These are phyloP conservation scores for Roridomyces roridus DNA, from an alignment of 768 basidiomycete genomes.

Conservation along the genomic window DNA sequence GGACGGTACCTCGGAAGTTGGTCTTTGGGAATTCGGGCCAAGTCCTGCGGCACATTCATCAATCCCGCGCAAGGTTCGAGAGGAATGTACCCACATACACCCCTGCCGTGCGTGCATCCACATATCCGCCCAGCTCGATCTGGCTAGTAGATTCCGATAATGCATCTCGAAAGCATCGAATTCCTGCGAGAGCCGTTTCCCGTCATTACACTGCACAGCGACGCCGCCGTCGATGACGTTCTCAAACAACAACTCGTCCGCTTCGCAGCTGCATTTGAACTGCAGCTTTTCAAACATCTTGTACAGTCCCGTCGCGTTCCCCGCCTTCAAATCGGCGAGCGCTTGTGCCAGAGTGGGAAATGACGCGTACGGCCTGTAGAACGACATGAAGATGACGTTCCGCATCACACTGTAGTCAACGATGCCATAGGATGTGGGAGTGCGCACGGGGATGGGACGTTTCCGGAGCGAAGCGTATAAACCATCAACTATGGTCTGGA, in stretches of 20 bases:
- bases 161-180: conserved; percentile 7
- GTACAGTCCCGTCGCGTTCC: conserved; percentile 27
- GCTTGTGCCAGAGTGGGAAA: not conserved
- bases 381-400: not conserved
- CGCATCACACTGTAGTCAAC: conserved; percentile 4
- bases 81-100: conserved; percentile 7
- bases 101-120: not conserved
- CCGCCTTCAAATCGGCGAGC: not conserved
- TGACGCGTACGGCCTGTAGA: not conserved
- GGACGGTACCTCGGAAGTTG: conserved; percentile 15
- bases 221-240: not conserved
- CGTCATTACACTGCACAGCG: conserved; percentile 20
- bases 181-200: not conserved
- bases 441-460: conserved; percentile 6
- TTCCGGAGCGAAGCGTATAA: not conserved
- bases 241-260: conserved; percentile 11
- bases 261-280: conserved; percentile 39
- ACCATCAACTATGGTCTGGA: not conserved
- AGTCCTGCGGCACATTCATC: not conserved
- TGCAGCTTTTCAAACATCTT: conserved; percentile 17
- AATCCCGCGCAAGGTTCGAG: not conserved
- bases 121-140: conserved; percentile 1
- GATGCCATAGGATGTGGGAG: not conserved
- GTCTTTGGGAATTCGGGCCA: conserved; percentile 22
- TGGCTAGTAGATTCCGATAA: not conserved